Evolutionary conservation across 2,329 filamentous ascomycete genomes (phyloP), one percentile per base, ranked within the genome.

Genomic region (Colletotrichum tamarilloi): DNA sequence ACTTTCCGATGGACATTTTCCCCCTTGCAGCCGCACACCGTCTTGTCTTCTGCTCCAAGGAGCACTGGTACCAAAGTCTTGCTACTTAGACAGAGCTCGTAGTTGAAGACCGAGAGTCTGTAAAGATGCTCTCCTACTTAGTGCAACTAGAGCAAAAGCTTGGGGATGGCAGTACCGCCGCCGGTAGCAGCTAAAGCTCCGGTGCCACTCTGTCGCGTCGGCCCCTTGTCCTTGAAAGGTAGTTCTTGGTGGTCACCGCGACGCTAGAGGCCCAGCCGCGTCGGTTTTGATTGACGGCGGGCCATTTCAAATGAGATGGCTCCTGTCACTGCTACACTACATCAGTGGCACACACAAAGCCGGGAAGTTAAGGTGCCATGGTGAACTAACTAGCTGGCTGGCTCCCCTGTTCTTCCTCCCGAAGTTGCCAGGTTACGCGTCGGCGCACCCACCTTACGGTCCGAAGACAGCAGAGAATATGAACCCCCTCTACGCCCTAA

Each of bases 161-260:
- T 35, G 24, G 12, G 19, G 26, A 53, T 35, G 22, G 56, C 49
- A 67, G 57, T 58, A 53, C 56, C 22, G 32, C 35, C 56, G n/a
- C 26, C 24, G 28, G 46, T 59, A 57, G 26, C 42, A 66, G 56
- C 60, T 35, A 55, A 56, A 42, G 68, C 64, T 38, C 30, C 30
- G 42, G n/a, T 24, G 24, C 30, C 38, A 57, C 63, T 58, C 56
- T 19, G 35, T 62, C 30, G 42, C 24, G 14, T 62, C 64, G 49
- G 59, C 11, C 67, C 70, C 42, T 59, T 73, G 28, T 49, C 60
- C 67, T 52, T 26, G 67, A 66, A 62, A 65, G 46, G 67, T 46
- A 66, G 38, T 53, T 60, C 46, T 28, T 56, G 56, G 35, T 52
- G 60, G 59, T 46, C 65, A 46, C 35, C 46, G 52, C 42, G 30